A percentile compares a stretch with the other conserved stretches of the same genome.
phyloP scores from a whole-genome alignment of 1,284 basidiomycete species.

The Sutorius eximius region DNA sequence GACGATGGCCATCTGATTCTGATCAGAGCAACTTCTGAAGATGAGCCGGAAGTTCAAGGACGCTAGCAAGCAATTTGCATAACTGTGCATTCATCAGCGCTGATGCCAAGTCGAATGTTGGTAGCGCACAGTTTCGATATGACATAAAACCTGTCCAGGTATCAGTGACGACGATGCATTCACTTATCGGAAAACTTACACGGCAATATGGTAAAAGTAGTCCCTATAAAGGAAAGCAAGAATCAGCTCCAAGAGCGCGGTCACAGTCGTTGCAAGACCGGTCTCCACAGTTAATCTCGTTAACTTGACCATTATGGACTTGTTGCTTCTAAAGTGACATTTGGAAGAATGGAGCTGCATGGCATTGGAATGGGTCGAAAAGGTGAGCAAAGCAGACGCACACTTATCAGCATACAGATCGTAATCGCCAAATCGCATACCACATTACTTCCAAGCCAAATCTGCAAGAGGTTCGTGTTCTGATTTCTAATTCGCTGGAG shows the following conservation, averaged over 20 bases:
- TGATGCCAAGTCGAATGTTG: too few relatives aligned
- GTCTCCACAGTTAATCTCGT: conserved; percentile 30
- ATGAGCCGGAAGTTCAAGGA: too few relatives aligned
- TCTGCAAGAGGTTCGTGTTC: conserved; percentile 7
- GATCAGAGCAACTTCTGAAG: background rate
- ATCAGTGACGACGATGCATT: too few relatives aligned
- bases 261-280: conserved; percentile 22
- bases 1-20: too few relatives aligned
- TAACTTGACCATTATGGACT: conserved; percentile 10
- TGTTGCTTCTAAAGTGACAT: background rate
- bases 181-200: conserved; percentile 13
- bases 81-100: background rate
- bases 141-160: too few relatives aligned
- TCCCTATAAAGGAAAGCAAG: conserved; percentile 3
- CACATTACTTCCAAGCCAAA: conserved; percentile 24
- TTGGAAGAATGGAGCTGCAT: conserved; percentile 19
- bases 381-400: background rate
- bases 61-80: background rate
- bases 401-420: conserved; percentile 11
- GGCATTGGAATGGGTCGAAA: background rate
- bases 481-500: background rate
- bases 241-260: conserved; percentile 21
- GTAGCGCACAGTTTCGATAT: too few relatives aligned
- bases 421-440: conserved; percentile 25
- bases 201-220: conserved; percentile 13